These are phyloP conservation scores for Cyathus striatus DNA, from an alignment of 768 basidiomycete species.

Conservation along the genomic window DNA sequence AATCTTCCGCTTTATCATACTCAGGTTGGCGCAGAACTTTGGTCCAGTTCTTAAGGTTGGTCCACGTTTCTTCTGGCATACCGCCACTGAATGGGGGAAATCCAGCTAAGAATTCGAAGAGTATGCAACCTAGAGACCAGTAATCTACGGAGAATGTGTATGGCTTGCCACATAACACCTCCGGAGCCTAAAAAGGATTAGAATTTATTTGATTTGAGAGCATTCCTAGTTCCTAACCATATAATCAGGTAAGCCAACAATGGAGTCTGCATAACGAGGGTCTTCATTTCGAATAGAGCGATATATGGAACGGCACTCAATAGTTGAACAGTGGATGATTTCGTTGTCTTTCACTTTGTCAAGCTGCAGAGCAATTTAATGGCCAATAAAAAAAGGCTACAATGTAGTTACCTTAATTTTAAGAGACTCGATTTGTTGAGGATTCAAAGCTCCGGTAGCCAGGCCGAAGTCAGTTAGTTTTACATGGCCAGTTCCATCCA, in stretches of 20 bases:
- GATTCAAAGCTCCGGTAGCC: constrained; percentile 94
- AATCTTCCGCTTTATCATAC: constrained; percentile 93
- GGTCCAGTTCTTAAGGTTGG: constrained; percentile 97
- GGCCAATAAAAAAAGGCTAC: neutral
- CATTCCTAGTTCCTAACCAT: constrained; percentile 53
- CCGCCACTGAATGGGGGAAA: constrained; percentile 98
- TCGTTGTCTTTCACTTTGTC: constrained; percentile 96
- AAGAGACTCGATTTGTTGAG: constrained; percentile 88
- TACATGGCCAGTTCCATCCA: constrained; percentile 93
- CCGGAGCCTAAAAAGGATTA: constrained; percentile 50
- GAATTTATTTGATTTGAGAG: neutral
- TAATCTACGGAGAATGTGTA: constrained; percentile 97
- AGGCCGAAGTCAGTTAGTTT: constrained; percentile 98
- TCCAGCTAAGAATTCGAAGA: constrained; percentile 95
- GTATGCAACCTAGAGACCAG: constrained; percentile 97
- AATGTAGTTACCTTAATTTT: constrained; percentile 70
- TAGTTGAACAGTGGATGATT: constrained; percentile 83
- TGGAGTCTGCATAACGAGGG: constrained; percentile 92
- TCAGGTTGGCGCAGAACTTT: constrained; percentile 88
- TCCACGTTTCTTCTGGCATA: constrained; percentile 97
- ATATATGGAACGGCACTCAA: constrained; percentile 93
- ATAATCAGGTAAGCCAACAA: constrained; percentile 97
- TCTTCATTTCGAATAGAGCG: constrained; percentile 88
- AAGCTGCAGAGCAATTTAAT: constrained; percentile 43
- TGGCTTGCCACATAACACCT: constrained; percentile 89